Base-by-base conservation (phyloP, 371 early-diverging fungal genomes). In the Circinella minor region DNA sequence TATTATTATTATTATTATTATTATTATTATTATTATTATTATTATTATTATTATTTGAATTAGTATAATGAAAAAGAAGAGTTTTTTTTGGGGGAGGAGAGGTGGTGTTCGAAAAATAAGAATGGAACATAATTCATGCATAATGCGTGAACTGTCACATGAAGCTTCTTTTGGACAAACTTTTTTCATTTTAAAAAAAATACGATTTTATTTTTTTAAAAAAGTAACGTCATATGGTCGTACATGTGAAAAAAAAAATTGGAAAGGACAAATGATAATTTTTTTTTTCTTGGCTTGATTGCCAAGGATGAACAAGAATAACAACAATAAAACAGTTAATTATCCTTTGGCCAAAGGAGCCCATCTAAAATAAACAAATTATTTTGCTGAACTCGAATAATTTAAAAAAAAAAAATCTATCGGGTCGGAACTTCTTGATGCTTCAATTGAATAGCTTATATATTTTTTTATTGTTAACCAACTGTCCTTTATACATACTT, bases 141-240 rank as follows among this genome's bases (percentile, higher is more conserved):
- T 27, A 57, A 57, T 57, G 57, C 57, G 36, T 34, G 14, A 57
- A 7, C 57, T 57, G 57, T 57, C 57, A 57, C 57, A 57, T 57
- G 57, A 27, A 51, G 15, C 8, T 5, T 5, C 51, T 51, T 51
- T 15, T 51, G 51, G 51, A 51, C 51, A 54, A 18, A 10, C 27
- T 57, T 57, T 57, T 57, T 57, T 57, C 57, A 57, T 57, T 57
- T 57, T 57, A 57, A 10, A 57, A 34, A 51, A 51, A 17, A 11
- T 15, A 11, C 3, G 47, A 27, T 27, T 27, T 4, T 27, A 7
- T 10, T 27, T n/a, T n/a, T 57, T 57, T 71, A 63, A 55, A 65
- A 18, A 20, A 55, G 66, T 55, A 66, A 66, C 66, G 55, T 66
- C 66, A 66, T 66, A 66, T 34, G 51, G 66, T 66, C 36, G 66